phyloP scores from a whole-genome alignment of 2,329 filamentous ascomycete genomes.

The Pseudogymnoascus sp. region DNA sequence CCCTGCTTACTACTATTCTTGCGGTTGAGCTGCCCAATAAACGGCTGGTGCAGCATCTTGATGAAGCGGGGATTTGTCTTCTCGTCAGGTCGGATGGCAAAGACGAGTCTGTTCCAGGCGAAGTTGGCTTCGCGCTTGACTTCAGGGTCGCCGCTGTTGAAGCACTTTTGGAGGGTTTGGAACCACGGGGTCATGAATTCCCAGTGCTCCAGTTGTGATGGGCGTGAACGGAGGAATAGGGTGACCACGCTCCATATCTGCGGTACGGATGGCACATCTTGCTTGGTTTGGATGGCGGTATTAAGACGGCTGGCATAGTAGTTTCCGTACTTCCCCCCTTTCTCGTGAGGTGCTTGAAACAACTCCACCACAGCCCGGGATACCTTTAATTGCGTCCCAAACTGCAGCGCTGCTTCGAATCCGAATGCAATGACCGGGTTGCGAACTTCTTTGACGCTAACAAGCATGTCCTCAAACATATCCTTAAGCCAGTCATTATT shows the following conservation, averaged over 20 bases:
- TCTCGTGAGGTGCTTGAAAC: conserved; percentile 50
- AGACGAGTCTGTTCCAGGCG: conserved; percentile 82
- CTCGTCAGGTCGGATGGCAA: conserved; percentile 60
- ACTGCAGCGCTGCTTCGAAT: conserved; percentile 59
- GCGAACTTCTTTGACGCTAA: conserved; percentile 69
- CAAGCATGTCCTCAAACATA: conserved; percentile 75
- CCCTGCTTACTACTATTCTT: conserved; percentile 52
- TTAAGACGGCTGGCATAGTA: conserved; percentile 63
- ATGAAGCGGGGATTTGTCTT: conserved; percentile 48
- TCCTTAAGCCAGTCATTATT: conserved; percentile 77
- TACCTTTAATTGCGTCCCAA: conserved; percentile 64
- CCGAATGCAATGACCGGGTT: conserved; percentile 68
- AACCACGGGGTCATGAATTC: conserved; percentile 69
- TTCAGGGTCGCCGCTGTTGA: conserved; percentile 68
- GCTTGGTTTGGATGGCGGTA: conserved; percentile 60
- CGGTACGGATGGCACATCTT: conserved; percentile 62
- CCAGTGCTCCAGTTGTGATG: conserved; percentile 59
- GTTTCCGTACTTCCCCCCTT: conserved; percentile 55
- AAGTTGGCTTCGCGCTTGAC: conserved; percentile 72
- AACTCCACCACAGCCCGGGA: conserved; percentile 62
- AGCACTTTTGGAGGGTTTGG: conserved; percentile 70
- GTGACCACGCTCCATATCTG: conserved; percentile 84
- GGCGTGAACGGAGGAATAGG: conserved; percentile 62
- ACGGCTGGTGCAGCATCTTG: conserved; percentile 62
- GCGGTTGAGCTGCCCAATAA: conserved; percentile 62